phyloP scores from a whole-genome alignment of 805 yeast species.

The Kockiozyma suomiensis region DNA sequence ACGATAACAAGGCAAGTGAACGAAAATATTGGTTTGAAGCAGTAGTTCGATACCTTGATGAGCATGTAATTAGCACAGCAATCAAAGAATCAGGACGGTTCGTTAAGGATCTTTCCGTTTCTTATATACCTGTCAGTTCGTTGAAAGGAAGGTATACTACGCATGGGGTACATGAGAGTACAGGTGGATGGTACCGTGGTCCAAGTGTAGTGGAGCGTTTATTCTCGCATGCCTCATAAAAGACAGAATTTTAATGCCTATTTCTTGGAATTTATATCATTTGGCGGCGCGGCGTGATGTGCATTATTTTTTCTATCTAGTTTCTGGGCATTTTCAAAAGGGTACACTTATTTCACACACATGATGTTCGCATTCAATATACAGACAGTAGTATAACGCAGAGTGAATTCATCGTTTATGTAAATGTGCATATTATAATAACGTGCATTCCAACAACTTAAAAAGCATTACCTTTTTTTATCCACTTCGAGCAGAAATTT shows the following conservation, averaged over 20 bases:
- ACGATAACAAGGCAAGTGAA: background rate
- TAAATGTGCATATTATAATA: too few species aligned
- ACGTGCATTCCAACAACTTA: too few species aligned
- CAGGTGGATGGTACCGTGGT: background rate
- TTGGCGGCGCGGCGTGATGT: background rate
- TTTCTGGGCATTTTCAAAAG: too few species aligned
- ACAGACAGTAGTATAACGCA: background rate
- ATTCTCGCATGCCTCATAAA: background rate
- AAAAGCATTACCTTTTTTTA: too few species aligned
- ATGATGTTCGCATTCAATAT: background rate
- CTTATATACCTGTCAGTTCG: slow-evolving; percentile 2
- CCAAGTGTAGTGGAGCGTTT: slow-evolving; percentile 7
- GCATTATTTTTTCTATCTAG: too few species aligned
- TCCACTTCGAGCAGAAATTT: too few species aligned
- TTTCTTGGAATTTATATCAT: background rate
- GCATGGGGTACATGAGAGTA: background rate
- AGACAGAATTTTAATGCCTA: too few species aligned
- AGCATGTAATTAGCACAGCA: background rate
- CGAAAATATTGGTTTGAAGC: background rate
- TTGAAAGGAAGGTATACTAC: background rate
- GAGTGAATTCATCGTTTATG: too few species aligned
- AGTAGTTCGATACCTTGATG: background rate
- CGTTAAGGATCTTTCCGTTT: background rate
- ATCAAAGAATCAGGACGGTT: background rate
- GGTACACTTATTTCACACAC: too few species aligned